Conservation (phyloP, 345 rosid species). For the Boechera retrofracta region DNA sequence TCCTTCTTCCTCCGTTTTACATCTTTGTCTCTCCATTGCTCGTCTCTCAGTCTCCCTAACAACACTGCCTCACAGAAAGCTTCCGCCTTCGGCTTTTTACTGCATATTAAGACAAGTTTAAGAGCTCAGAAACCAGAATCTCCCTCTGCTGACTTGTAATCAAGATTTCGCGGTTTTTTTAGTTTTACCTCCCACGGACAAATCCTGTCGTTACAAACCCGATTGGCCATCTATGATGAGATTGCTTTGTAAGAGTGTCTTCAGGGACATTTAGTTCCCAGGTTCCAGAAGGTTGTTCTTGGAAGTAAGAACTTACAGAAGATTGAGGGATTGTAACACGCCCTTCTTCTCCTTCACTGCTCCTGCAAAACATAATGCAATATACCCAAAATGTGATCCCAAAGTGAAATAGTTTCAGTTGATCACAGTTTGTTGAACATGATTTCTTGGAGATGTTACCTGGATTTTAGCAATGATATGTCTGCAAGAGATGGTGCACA, state of each 20-base stretch:
- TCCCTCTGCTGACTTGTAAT: not conserved
- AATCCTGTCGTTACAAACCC: constrained; percentile 90
- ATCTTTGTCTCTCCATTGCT: constrained; percentile 69
- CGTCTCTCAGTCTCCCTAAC: constrained; percentile 65
- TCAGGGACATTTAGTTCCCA: constrained; percentile 74
- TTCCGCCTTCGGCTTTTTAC: constrained; percentile 70
- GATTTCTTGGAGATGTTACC: constrained; percentile 51
- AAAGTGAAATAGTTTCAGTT: constrained; percentile 10
- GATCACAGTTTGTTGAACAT: constrained; percentile 15
- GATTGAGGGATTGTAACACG: constrained; percentile 62
- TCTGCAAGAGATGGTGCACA: constrained; percentile 67
- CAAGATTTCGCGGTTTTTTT: not conserved
- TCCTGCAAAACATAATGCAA: constrained; percentile 22
- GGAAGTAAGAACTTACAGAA: constrained; percentile 65
- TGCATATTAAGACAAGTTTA: constrained; percentile 42
- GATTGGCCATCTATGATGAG: constrained; percentile 68
- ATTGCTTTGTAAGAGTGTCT: constrained; percentile 51
- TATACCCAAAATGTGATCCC: constrained; percentile 1
- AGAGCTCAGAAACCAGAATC: constrained; percentile 1
- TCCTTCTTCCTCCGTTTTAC: constrained; percentile 62
- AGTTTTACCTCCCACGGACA: constrained; percentile 75
- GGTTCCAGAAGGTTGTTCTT: constrained; percentile 57
- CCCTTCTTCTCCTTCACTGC: constrained; percentile 54
- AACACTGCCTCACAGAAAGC: constrained; percentile 72
- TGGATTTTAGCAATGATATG: constrained; percentile 58